Percentiles rank a stretch among this genome's conserved stretches.
These are phyloP conservation scores for Paecilomyces niveus DNA, from an alignment of 2,329 filamentous ascomycete species.

Conservation along the genomic window DNA sequence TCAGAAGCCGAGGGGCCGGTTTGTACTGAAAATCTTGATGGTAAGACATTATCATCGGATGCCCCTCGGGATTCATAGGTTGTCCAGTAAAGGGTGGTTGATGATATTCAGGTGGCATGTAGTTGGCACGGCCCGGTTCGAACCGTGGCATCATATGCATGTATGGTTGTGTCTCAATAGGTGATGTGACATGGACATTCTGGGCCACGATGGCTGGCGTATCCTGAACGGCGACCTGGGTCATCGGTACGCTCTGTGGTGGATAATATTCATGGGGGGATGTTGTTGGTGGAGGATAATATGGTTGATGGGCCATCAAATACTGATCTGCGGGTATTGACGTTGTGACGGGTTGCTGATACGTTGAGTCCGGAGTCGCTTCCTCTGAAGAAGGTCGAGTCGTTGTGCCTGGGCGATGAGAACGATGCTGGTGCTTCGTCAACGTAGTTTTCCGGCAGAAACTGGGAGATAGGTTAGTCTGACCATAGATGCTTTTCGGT, in stretches of 20 bases:
- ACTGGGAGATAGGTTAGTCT: constrained; percentile 12
- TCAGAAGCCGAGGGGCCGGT: constrained; percentile 24
- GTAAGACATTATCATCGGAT: constrained; percentile 26
- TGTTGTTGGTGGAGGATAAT: constrained; percentile 25
- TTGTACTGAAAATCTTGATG: constrained; percentile 27
- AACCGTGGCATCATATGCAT: constrained; percentile 28
- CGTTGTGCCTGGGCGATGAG: constrained; percentile 27
- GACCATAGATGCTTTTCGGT: background rate
- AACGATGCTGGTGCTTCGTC: constrained; percentile 34
- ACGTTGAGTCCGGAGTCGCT: constrained; percentile 28
- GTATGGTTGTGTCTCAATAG: constrained; percentile 19
- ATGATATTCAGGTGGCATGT: constrained; percentile 24
- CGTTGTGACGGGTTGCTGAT: constrained; percentile 22
- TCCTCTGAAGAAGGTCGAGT: constrained; percentile 31
- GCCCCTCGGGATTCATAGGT: constrained; percentile 19
- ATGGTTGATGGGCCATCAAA: constrained; percentile 28
- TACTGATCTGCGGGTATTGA: constrained; percentile 28
- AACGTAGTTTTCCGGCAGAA: constrained; percentile 36
- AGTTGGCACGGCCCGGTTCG: constrained; percentile 21
- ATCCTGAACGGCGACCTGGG: constrained; percentile 23
- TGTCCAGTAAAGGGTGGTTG: constrained; percentile 19
- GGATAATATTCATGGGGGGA: constrained; percentile 31
- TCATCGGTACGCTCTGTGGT: constrained; percentile 24
- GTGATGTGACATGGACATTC: constrained; percentile 19
- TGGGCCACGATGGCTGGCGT: constrained; percentile 22